Evolutionary conservation across 345 rosid species (phyloP).

Genomic region (Corchorus capsularis): DNA sequence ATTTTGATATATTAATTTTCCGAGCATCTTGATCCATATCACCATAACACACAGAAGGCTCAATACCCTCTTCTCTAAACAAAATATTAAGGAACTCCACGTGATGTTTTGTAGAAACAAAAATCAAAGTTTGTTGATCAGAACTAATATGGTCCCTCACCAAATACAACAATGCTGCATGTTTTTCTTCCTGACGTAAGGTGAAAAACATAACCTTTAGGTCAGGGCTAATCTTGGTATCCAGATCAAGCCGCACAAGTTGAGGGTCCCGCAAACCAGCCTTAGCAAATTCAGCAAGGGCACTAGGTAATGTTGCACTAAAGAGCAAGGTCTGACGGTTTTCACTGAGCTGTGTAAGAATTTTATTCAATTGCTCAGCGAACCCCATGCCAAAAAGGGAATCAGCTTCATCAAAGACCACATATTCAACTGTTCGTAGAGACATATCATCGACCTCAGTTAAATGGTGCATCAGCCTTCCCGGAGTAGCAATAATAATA

Average conservation of each 20-base stretch:
- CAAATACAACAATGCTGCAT: slow-evolving; percentile 81
- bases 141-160: slow-evolving; percentile 77
- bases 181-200: slow-evolving; percentile 85
- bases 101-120: slow-evolving; percentile 97
- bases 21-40: slow-evolving; percentile 99
- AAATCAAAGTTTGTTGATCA: slow-evolving; percentile 78
- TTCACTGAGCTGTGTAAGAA: slow-evolving; percentile 76
- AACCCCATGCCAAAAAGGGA: slow-evolving; percentile 92
- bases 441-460: slow-evolving; percentile 92
- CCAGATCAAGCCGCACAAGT: slow-evolving; percentile 89
- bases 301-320: slow-evolving; percentile 96
- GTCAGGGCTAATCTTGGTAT: slow-evolving; percentile 92
- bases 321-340: slow-evolving; percentile 95
- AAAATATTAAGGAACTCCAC: slow-evolving; percentile 84
- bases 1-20: slow-evolving; percentile 83
- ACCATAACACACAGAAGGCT: slow-evolving; percentile 91
- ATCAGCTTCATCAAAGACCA: slow-evolving; percentile 97
- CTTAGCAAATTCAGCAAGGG: slow-evolving; percentile 92
- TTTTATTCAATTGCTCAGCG: slow-evolving; percentile 85
- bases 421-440: slow-evolving; percentile 80
- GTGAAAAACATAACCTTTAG: slow-evolving; percentile 69
- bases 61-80: slow-evolving; percentile 81
- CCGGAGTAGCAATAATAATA: slow-evolving; percentile 92
- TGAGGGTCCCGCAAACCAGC: slow-evolving; percentile 96
- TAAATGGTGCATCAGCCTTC: slow-evolving; percentile 93